Base-by-base conservation (phyloP, 2,329 filamentous ascomycete genomes). In the Claviceps cyperi region DNA sequence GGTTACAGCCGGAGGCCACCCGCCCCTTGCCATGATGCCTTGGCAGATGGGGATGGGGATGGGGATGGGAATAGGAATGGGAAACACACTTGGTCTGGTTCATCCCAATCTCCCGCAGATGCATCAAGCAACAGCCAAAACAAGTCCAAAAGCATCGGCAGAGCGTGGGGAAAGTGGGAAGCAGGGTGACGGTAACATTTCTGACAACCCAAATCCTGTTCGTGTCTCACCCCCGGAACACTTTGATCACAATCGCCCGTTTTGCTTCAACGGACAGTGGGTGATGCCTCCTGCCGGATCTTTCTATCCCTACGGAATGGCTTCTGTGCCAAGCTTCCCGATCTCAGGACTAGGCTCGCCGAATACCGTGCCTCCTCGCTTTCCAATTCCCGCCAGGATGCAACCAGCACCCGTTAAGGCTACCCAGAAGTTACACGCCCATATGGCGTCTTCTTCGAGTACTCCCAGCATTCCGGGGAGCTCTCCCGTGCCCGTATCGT, bases 401-500 rank as follows among this genome's bases (percentile, higher is more conserved):
- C 55, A 50, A n/a, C 52, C 64, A 53, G 57, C 61, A 37, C 56
- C 58, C 41, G 55, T 57, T 24, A 48, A 54, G 13, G 15, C 51
- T 48, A 51, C 51, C 17, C 54, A 47, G 21, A 47, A 52, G n/a
- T 51, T 55, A 47, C 54, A 54, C 41, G 24, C 53, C 50, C 56
- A 55, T 14, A 32, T 46, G 14, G 40, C 52, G 14, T 47, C 52
- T 21, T 52, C 49, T 50, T 57, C 56, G 51, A 61, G 48, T 32
- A 24, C 46, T 9, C 39, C 51, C 3, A 48, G 50, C 35, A 46
- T 46, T n/a, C 19, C 48, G 2, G 50, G 50, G 9, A 37, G 62
- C 50, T 46, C 61, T 53, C 57, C 58, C 41, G 69, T 73, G 13
- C 76, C 73, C 2, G 66, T 74, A 22, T 79, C 77, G n/a, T 80